Evolutionary conservation across 176 grass and related monocot species (phyloP), one percentile per base, ranked within the genome.

Genomic region (Bonia amplexicaulis): DNA sequence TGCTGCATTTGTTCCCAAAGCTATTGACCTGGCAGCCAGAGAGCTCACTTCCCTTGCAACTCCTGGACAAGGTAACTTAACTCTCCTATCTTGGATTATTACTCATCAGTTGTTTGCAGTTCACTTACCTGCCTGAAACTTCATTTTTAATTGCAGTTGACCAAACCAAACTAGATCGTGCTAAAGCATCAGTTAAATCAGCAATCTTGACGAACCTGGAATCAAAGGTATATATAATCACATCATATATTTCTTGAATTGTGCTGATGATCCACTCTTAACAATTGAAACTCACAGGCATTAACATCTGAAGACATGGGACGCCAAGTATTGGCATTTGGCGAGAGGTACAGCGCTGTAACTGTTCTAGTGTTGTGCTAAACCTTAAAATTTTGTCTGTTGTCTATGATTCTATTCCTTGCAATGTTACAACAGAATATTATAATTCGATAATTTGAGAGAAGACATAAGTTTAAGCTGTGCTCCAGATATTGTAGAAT

Each of bases 161-260:
- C 78, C 96, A 96, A 54, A 84, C 70, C 31, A 88, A 99, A 51
- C 81, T 99, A 61, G 90, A 99, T 89, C 90, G 88, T 82, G 96
- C 91, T 67, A 99, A 96, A 92, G 84, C 91, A 45, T 86, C 86
- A 41, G 90, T 92, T 62, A 99, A 99, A 88, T 92, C 93, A 35
- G 86, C 91, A 11, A 72, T 96, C 48, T 79, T 99, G 82, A 85
- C 77, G 27, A 92, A 89, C 71, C 74, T 94, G 66, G 96, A 99
- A 85, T 91, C 91, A 9, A 81, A 93, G 86, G 97, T 99, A 89
- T 73, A 46, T 65, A 79, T 49, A 19, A 65, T 39, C 47, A 46
- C 29, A 12, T 64, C 52, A 12, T 85, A 66, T 84, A 84, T 81
- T 82, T 84, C 25, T 89, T 29, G 40, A 75, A 76, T 42, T 59